Conservation (phyloP, 2,329 filamentous ascomycete species). For the Exophiala bonariae region DNA sequence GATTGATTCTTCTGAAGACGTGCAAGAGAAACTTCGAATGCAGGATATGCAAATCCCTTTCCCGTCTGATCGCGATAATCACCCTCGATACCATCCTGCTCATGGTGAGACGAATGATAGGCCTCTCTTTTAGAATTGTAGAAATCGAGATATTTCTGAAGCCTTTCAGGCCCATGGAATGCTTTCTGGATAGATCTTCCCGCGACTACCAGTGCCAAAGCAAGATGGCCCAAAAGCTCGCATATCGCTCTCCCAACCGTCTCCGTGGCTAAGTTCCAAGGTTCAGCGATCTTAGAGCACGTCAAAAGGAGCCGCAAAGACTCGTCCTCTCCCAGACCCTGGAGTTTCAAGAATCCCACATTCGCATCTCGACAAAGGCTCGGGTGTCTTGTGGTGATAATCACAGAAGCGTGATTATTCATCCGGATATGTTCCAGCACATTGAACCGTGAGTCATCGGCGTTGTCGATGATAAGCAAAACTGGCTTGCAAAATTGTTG, state of each 20-base stretch:
- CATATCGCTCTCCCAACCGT: conserved; percentile 20
- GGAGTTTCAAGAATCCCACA: conserved; percentile 22
- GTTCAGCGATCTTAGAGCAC: conserved; percentile 5
- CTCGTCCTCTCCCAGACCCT: conserved; percentile 25
- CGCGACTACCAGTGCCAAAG: conserved; percentile 31
- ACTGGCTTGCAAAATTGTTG: conserved; percentile 19
- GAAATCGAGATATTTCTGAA: too few relatives aligned
- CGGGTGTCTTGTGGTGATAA: conserved; percentile 41
- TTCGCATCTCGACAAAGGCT: conserved; percentile 4
- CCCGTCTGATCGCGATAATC: neutral
- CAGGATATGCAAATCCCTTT: neutral
- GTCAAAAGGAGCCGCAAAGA: conserved; percentile 25
- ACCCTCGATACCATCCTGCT: too few relatives aligned
- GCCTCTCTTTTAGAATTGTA: too few relatives aligned
- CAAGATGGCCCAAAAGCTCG: conserved; percentile 26
- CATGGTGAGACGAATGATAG: too few relatives aligned
- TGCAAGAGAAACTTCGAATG: conserved; percentile 3
- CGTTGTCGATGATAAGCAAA: conserved; percentile 44
- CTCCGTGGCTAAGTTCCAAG: conserved; percentile 7
- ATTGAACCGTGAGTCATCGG: conserved; percentile 37
- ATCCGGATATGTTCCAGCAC: conserved; percentile 34
- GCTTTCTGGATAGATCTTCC: conserved; percentile 29
- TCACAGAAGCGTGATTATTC: conserved; percentile 34
- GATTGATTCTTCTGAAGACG: conserved; percentile 12
- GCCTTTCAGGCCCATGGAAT: too few relatives aligned